A percentile compares a stretch with the other conserved stretches of the same genome.
phyloP scores from a whole-genome alignment of 768 basidiomycete species.

The Mycena venus region DNA sequence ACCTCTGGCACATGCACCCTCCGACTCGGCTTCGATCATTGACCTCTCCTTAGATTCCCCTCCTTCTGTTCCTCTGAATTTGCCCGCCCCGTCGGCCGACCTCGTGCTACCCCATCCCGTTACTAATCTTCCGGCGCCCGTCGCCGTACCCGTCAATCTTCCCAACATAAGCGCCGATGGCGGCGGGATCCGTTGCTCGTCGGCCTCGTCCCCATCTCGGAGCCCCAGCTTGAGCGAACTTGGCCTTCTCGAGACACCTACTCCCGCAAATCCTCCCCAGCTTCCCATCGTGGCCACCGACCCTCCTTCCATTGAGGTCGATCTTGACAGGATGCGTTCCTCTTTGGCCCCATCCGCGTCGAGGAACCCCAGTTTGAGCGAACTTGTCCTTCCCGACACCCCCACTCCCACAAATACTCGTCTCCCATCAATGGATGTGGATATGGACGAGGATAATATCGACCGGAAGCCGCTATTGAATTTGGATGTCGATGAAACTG shows the following conservation, averaged over 20 bases:
- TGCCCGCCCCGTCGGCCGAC: background rate
- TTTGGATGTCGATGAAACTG: background rate
- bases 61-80: background rate
- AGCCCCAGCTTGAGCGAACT: background rate
- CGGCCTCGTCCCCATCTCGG: background rate
- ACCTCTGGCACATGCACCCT: background rate
- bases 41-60: slow-evolving; percentile 23
- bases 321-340: background rate
- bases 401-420: background rate
- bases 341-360: background rate
- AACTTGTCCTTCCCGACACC: background rate
- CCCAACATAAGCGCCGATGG: background rate
- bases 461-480: background rate
- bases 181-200: background rate
- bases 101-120: background rate
- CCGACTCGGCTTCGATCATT: background rate
- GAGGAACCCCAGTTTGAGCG: background rate
- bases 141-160: background rate
- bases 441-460: slow-evolving; percentile 1
- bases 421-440: background rate
- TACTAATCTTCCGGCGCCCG: background rate
- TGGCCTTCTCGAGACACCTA: background rate
- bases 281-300: background rate
- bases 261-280: background rate
- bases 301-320: background rate